Conservation (phyloP, 257 asterid species). For the Phtheirospermum japonicum region DNA sequence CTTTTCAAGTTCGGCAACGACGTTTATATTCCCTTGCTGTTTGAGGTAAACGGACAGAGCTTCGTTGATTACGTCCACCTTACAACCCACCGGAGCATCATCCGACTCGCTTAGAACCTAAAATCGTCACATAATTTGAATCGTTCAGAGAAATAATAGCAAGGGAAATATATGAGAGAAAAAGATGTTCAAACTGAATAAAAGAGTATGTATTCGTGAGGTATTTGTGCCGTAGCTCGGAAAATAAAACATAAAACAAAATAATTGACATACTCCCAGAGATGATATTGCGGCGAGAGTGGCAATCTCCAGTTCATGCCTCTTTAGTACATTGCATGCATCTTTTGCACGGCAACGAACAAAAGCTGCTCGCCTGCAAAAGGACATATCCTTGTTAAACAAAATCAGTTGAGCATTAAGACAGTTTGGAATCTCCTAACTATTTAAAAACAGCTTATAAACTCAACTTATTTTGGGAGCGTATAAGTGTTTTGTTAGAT, state of each 20-base stretch:
- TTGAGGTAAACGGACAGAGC: constrained; percentile 60
- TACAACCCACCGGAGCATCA: constrained; percentile 68
- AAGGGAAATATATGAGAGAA: background rate
- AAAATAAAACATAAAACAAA: background rate
- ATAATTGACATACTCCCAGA: constrained; percentile 45
- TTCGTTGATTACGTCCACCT: constrained; percentile 59
- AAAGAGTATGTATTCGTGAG: no score
- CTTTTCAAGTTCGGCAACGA: constrained; percentile 78
- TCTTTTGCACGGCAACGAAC: constrained; percentile 65
- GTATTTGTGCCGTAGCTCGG: no score
- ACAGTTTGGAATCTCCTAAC: background rate
- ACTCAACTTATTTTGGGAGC: background rate
- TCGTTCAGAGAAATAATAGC: background rate
- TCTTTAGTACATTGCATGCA: constrained; percentile 42
- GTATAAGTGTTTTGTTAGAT: no score
- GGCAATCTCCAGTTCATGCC: constrained; percentile 59
- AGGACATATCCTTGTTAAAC: background rate
- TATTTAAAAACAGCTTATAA: background rate
- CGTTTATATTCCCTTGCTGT: constrained; percentile 45
- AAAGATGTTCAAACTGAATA: background rate
- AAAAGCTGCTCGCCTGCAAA: constrained; percentile 67
- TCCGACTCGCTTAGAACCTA: constrained; percentile 66
- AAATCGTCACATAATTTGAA: background rate
- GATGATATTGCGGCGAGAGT: constrained; percentile 79
- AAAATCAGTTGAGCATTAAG: background rate